These are phyloP conservation scores for Pouteria glomerata DNA, from an alignment of 148 eudicot species.

Conservation along the genomic window DNA sequence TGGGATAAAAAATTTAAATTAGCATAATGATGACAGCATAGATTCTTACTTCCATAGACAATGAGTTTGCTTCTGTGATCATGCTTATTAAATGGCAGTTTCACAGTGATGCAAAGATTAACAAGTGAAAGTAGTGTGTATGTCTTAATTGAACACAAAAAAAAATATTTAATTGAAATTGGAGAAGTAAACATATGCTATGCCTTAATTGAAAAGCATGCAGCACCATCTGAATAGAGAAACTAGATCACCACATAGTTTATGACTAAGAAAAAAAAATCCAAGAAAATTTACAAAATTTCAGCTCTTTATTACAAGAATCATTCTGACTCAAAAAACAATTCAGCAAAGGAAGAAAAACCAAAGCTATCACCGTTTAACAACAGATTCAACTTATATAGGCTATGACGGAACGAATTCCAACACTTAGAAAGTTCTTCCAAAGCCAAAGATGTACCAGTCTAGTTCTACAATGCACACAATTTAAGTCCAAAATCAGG, in stretches of 20 bases:
- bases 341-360: not conserved
- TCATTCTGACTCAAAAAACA: constrained; percentile 8
- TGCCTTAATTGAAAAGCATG: not conserved
- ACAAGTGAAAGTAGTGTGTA: not conserved
- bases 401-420: not conserved
- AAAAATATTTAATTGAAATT: not conserved
- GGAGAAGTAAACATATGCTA: not conserved
- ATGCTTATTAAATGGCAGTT: not conserved
- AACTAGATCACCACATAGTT: not conserved
- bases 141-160: not conserved
- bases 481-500: not conserved
- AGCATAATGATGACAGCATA: no score
- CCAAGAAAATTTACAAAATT: not conserved
- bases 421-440: not conserved
- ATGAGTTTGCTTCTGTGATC: not conserved
- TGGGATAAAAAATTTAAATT: not conserved
- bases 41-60: not conserved
- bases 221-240: not conserved
- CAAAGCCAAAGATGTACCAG: not conserved
- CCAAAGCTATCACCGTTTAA: not conserved
- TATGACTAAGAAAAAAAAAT: not conserved
- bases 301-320: not conserved
- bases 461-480: not conserved
- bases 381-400: not conserved
- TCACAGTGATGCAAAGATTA: not conserved